phyloP scores from a whole-genome alignment of 2,329 filamentous ascomycete genomes.

The Alternaria sp. region DNA sequence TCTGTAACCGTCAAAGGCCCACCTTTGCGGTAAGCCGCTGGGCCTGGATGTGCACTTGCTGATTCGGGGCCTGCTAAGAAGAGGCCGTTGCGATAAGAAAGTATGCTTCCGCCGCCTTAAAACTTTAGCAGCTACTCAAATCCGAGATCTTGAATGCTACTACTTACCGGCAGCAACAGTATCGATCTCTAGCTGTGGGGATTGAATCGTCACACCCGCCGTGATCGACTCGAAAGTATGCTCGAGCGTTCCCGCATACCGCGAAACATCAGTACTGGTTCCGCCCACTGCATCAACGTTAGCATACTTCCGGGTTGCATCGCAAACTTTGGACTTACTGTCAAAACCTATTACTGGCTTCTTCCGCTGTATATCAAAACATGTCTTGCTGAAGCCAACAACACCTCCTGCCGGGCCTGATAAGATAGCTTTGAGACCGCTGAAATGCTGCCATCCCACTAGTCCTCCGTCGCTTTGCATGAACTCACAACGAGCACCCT shows the following conservation, averaged over 20 bases:
- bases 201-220: constrained; percentile 37
- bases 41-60: constrained; percentile 47
- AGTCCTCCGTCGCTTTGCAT: constrained; percentile 46
- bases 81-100: constrained; percentile 31
- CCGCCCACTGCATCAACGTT: constrained; percentile 25
- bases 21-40: constrained; percentile 44
- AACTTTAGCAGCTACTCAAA: neutral
- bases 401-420: constrained; percentile 47
- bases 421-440: constrained; percentile 38
- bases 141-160: no score
- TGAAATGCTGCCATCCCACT: constrained; percentile 32
- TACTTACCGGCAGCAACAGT: constrained; percentile 46
- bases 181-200: constrained; percentile 40
- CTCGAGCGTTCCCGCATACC: constrained; percentile 42
- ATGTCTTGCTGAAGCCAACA: constrained; percentile 41
- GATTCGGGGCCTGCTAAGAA: constrained; percentile 31
- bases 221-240: constrained; percentile 42
- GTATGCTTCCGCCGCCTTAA: constrained; percentile 53
- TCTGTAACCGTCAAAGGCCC: constrained; percentile 45
- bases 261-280: constrained; percentile 41
- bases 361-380: constrained; percentile 30
- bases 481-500: constrained; percentile 41
- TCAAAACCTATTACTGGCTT: constrained; percentile 40
- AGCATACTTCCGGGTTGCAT: neutral
- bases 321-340: neutral